These are phyloP conservation scores for Pterocarpus santalinus DNA, from an alignment of 306 rosid genomes.

Conservation along the genomic window DNA sequence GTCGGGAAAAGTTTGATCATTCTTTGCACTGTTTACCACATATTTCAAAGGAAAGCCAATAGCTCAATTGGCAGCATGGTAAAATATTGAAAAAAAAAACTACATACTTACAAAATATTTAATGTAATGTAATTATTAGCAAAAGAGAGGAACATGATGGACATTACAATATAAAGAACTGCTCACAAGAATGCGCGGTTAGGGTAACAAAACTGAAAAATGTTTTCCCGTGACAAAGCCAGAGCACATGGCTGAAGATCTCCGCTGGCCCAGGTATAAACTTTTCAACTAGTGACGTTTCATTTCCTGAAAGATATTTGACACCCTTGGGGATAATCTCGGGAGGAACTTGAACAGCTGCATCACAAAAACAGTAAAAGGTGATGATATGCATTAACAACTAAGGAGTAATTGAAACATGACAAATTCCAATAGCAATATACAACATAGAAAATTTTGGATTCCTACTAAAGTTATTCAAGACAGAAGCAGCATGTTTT, in stretches of 20 bases:
- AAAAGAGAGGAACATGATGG: conserved; percentile 8
- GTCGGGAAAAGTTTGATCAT: background rate
- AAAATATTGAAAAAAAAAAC: no score
- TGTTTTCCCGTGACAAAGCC: conserved; percentile 25
- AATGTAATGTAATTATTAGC: background rate
- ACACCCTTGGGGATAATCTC: conserved; percentile 83
- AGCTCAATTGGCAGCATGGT: background rate
- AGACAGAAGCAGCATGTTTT: conserved; percentile 1
- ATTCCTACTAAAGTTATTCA: background rate
- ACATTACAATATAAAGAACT: conserved; percentile 43
- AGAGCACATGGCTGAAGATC: conserved; percentile 21
- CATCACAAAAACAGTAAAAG: conserved; percentile 41
- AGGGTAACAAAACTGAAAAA: conserved; percentile 37
- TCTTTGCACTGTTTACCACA: background rate
- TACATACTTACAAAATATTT: no score
- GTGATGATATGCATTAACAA: conserved; percentile 3
- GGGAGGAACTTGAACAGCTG: conserved; percentile 95
- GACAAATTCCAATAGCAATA: conserved; percentile 9
- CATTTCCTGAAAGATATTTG: conserved; percentile 81
- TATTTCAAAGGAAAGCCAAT: background rate
- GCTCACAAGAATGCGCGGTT: conserved; percentile 42
- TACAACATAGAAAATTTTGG: conserved; percentile 15
- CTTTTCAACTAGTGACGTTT: conserved; percentile 74
- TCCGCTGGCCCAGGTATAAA: conserved; percentile 34
- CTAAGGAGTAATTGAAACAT: conserved; percentile 11